A percentile compares a stretch with the other conserved stretches of the same genome.
Evolutionary conservation across 805 yeast species (phyloP).

Genomic region (Zygoascus bituminiphila): DNA sequence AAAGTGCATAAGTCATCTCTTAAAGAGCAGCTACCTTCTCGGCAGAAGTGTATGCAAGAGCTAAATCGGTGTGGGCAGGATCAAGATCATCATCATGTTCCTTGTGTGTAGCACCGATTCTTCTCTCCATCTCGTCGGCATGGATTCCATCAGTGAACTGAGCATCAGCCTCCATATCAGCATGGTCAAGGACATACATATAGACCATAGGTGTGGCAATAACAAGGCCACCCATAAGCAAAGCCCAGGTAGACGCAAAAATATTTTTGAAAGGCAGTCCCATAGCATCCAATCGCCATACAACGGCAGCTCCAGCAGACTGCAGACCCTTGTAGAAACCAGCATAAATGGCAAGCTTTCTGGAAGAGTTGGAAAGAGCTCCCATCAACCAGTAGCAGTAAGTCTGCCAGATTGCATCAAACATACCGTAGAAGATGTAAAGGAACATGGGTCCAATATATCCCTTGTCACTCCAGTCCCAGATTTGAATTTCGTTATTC

Average conservation of each 20-base stretch:
- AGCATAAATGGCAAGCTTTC: conserved; percentile 48
- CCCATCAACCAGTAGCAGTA: conserved; percentile 53
- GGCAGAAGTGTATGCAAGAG: too few species aligned
- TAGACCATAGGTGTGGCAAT: conserved; percentile 42
- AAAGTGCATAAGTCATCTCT: too few species aligned
- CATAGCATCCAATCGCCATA: conserved; percentile 48
- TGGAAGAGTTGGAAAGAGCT: conserved; percentile 47
- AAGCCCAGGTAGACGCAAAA: conserved; percentile 47
- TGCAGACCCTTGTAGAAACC: conserved; percentile 58
- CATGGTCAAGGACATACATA: conserved; percentile 37
- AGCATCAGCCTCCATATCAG: conserved; percentile 25
- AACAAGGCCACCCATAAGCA: conserved; percentile 40
- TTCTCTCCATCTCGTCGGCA: conserved; percentile 11
- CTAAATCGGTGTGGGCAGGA: too few species aligned
- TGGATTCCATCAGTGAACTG: conserved; percentile 15
- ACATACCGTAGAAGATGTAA: conserved; percentile 53
- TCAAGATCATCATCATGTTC: too few species aligned
- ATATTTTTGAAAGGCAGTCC: conserved; percentile 32
- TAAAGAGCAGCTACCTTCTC: too few species aligned
- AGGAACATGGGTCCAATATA: conserved; percentile 55
- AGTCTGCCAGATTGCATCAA: conserved; percentile 54
- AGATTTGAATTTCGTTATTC: conserved; percentile 18
- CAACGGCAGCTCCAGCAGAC: conserved; percentile 57
- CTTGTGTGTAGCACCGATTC: background rate
- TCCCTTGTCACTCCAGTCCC: conserved; percentile 40